phyloP scores from a whole-genome alignment of 176 grass and related monocot species.

The Panicum miliaceum region DNA sequence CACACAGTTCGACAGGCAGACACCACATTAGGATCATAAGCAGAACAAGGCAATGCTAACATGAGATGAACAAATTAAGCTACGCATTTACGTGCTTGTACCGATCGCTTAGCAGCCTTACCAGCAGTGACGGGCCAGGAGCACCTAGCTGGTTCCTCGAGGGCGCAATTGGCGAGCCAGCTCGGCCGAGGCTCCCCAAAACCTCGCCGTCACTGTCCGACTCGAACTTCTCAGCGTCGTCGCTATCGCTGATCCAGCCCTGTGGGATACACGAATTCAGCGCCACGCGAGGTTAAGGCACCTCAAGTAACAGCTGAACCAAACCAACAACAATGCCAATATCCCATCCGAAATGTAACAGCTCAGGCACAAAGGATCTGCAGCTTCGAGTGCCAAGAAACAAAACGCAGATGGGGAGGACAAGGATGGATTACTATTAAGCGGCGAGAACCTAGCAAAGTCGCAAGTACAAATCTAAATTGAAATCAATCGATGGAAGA shows the following conservation, averaged over 20 bases:
- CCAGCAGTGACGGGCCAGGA: neutral
- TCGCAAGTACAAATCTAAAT: neutral
- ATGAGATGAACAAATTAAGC: neutral
- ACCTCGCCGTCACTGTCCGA: constrained; percentile 33
- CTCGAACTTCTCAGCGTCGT: constrained; percentile 40
- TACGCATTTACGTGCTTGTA: neutral
- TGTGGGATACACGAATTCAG: constrained; percentile 23
- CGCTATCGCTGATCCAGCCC: constrained; percentile 49
- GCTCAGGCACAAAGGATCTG: neutral
- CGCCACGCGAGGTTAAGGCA: neutral
- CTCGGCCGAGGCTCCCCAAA: neutral
- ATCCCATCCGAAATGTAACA: neutral
- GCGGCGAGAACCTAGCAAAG: neutral
- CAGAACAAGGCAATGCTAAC: constrained; percentile 19
- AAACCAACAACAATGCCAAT: neutral
- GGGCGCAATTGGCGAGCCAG: neutral
- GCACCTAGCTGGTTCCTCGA: constrained; percentile 26
- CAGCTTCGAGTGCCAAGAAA: neutral
- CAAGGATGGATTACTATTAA: neutral
- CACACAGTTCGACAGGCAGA: constrained; percentile 21
- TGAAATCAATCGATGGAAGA: neutral
- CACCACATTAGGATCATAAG: constrained; percentile 9
- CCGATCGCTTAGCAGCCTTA: constrained; percentile 18
- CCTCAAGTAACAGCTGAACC: neutral
- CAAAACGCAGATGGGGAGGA: neutral